These are phyloP conservation scores for Tulasnella sp. DNA, from an alignment of 768 basidiomycete species.

Conservation along the genomic window DNA sequence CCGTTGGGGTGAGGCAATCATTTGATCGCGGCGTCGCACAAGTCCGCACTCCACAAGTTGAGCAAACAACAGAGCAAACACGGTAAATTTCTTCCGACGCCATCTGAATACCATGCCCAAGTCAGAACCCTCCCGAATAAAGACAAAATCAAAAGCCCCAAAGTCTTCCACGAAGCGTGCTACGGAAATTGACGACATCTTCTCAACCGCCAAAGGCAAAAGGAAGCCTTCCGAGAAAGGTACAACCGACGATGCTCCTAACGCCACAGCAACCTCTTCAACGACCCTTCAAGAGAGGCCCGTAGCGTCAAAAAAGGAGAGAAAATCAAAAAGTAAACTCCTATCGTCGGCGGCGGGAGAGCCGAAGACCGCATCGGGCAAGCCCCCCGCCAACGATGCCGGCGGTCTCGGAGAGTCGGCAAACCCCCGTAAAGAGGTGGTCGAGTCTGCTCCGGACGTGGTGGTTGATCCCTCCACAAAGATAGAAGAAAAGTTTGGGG, in stretches of 20 bases:
- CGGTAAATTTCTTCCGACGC: neutral
- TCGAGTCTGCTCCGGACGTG: neutral
- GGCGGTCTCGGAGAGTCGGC: conserved; percentile 12
- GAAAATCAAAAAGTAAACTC: conserved; percentile 48
- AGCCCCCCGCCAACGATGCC: conserved; percentile 28
- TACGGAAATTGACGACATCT: conserved; percentile 81
- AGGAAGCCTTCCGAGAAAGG: neutral
- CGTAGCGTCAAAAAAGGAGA: conserved; percentile 34
- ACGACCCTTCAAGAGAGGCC: conserved; percentile 26
- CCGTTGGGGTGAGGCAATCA: neutral
- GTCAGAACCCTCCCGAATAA: neutral
- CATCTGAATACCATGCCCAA: conserved; percentile 40
- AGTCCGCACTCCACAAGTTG: no score
- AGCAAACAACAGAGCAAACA: neutral
- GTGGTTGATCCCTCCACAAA: neutral
- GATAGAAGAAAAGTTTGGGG: neutral
- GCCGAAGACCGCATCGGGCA: conserved; percentile 12
- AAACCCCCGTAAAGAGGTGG: neutral
- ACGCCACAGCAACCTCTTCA: conserved; percentile 30
- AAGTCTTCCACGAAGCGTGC: neutral
- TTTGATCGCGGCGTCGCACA: no score
- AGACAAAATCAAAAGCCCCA: neutral
- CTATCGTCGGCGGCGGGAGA: neutral
- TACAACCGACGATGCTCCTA: conserved; percentile 29
- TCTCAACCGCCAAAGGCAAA: conserved; percentile 51